Evolutionary conservation across 305 asterid species (phyloP).

Genomic region (Fraxinus platypoda): DNA sequence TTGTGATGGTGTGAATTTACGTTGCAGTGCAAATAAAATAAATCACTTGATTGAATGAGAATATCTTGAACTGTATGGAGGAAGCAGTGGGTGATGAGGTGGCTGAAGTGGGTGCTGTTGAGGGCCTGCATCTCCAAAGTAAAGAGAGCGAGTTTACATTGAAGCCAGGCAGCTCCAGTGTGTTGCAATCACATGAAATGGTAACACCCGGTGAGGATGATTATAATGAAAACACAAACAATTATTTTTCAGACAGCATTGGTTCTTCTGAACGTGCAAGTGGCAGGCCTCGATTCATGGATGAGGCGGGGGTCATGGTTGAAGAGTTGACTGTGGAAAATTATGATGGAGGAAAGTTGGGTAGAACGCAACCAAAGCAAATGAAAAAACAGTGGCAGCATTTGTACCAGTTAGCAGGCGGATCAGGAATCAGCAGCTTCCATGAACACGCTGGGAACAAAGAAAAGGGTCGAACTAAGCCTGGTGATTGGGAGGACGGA

Average conservation of each 20-base stretch:
- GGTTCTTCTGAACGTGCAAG: conserved; percentile 89
- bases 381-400: conserved; percentile 29
- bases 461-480: conserved; percentile 51
- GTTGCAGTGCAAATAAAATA: conserved; percentile 29
- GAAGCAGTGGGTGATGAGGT: conserved; percentile 58
- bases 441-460: conserved; percentile 37
- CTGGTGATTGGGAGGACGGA: conserved; percentile 56
- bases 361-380: conserved; percentile 45
- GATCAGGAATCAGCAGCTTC: conserved; percentile 49
- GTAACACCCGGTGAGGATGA: conserved; percentile 53
- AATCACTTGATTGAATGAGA: conserved; percentile 34
- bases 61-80: conserved; percentile 49
- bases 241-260: conserved; percentile 49
- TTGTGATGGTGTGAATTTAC: conserved; percentile 11
- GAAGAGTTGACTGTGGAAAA: conserved; percentile 78
- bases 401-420: conserved; percentile 27
- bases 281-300: conserved; percentile 75
- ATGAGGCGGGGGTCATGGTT: conserved; percentile 67
- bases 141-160: conserved; percentile 52
- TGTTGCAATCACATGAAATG: conserved; percentile 62
- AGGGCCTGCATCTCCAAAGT: conserved; percentile 37
- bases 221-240: conserved; percentile 41
- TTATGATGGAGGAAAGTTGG: conserved; percentile 65
- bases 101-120: conserved; percentile 41
- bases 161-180: conserved; percentile 58